Conservation (phyloP, 148 eudicot genomes). For the Heliosperma pusillum region DNA sequence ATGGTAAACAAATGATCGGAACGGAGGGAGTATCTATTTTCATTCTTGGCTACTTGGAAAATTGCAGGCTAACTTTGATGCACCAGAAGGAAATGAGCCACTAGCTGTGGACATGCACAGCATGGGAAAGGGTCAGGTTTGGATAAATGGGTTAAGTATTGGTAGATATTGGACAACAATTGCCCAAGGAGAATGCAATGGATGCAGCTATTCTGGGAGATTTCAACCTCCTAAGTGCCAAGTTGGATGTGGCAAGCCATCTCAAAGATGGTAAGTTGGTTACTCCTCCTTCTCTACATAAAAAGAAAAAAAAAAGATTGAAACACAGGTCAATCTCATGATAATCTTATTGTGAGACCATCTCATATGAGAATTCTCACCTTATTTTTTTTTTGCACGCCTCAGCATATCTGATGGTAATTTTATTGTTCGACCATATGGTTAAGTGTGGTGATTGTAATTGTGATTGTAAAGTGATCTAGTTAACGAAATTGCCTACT, state of each 20-base stretch:
- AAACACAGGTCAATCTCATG: no score
- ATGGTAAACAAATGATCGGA: no score
- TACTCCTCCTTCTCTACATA: background rate
- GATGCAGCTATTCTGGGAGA: constrained; percentile 64
- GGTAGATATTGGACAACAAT: constrained; percentile 85
- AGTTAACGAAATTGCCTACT: background rate
- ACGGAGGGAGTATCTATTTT: no score
- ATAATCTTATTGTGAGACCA: no score
- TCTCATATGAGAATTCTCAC: no score
- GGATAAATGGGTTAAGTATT: constrained; percentile 92
- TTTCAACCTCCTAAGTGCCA: constrained; percentile 74
- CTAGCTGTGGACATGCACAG: constrained; percentile 85
- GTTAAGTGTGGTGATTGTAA: no score
- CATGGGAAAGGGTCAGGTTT: constrained; percentile 98
- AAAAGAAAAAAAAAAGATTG: background rate
- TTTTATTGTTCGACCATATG: background rate
- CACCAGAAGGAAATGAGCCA: constrained; percentile 80
- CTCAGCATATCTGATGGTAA: no score
- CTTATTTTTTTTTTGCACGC: no score
- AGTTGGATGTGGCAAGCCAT: constrained; percentile 79
- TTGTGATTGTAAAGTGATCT: no score
- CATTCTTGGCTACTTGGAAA: background rate
- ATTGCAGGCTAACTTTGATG: constrained; percentile 71
- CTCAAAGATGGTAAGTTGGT: constrained; percentile 77
- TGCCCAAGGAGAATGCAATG: constrained; percentile 66